Evolutionary conservation across 495 filamentous ascomycete species (phyloP).

Genomic region (Tuber microsphaerosporum): DNA sequence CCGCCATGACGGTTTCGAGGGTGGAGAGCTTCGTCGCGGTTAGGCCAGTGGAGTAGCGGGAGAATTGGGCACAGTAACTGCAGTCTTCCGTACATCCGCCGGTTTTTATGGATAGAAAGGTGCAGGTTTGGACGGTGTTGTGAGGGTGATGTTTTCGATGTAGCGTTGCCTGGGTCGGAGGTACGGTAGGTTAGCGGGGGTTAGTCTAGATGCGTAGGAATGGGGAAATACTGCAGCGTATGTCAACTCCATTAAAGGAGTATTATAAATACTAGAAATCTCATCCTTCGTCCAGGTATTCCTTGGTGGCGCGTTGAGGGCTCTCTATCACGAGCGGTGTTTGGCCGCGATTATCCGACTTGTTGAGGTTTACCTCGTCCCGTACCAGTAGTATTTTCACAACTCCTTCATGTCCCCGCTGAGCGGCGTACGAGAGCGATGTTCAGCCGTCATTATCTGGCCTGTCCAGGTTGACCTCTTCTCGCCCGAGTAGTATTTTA

Average conservation of each 20-base stretch:
- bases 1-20: conserved; percentile 68
- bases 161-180: conserved; percentile 53
- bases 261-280: conserved; percentile 66
- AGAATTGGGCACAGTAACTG: conserved; percentile 80
- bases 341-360: too few species aligned
- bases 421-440: too few species aligned
- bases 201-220: background rate
- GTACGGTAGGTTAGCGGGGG: background rate
- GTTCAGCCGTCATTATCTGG: too few species aligned
- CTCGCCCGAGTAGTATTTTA: too few species aligned
- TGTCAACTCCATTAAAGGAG: conserved; percentile 66
- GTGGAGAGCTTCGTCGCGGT: conserved; percentile 67
- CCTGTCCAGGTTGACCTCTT: too few species aligned
- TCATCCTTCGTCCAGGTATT: conserved; percentile 73
- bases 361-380: too few species aligned
- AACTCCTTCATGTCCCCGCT: too few species aligned
- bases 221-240: conserved; percentile 58
- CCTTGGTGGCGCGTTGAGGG: conserved; percentile 31
- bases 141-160: conserved; percentile 78
- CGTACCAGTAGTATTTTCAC: too few species aligned
- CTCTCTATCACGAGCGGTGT: too few species aligned
- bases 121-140: conserved; percentile 74
- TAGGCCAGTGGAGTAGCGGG: conserved; percentile 68
- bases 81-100: conserved; percentile 83
- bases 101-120: conserved; percentile 91